Percentiles rank a stretch among this genome's conserved stretches.
Conservation (phyloP, 2,329 filamentous ascomycete species). For the Aspergillus sp. region DNA sequence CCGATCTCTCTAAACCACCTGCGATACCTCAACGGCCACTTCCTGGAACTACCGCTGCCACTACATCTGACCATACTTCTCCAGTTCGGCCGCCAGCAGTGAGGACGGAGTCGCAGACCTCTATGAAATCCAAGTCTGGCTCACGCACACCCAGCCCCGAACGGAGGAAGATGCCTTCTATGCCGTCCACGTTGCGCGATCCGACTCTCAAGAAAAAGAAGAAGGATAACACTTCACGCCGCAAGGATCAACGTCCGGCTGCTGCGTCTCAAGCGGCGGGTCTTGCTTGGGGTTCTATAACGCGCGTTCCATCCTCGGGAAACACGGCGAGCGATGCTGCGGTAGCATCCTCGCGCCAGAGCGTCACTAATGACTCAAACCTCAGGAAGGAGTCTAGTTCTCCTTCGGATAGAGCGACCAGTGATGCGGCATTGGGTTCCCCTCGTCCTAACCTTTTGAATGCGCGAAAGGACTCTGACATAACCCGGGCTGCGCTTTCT, state of each 20-base stretch:
- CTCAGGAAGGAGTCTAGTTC: conserved; percentile 24
- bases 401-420: not conserved
- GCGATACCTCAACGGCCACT: conserved; percentile 52
- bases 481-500: not conserved
- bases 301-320: conserved; percentile 25
- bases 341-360: conserved; percentile 29
- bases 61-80: conserved; percentile 20
- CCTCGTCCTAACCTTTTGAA: not conserved
- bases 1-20: conserved; percentile 73
- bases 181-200: conserved; percentile 57
- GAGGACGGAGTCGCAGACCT: conserved; percentile 30
- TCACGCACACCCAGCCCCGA: conserved; percentile 63
- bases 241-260: conserved; percentile 51
- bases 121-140: conserved; percentile 36
- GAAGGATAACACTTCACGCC: conserved; percentile 33
- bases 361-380: conserved; percentile 26
- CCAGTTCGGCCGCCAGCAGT: conserved; percentile 19
- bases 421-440: not conserved
- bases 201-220: conserved; percentile 50
- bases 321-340: conserved; percentile 30
- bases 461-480: not conserved
- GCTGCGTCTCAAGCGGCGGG: conserved; percentile 64
- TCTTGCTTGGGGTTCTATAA: conserved; percentile 56
- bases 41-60: conserved; percentile 13
- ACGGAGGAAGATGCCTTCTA: conserved; percentile 50